phyloP scores from a whole-genome alignment of 176 grass and related monocot genomes.

The Rhynchospora pubera region DNA sequence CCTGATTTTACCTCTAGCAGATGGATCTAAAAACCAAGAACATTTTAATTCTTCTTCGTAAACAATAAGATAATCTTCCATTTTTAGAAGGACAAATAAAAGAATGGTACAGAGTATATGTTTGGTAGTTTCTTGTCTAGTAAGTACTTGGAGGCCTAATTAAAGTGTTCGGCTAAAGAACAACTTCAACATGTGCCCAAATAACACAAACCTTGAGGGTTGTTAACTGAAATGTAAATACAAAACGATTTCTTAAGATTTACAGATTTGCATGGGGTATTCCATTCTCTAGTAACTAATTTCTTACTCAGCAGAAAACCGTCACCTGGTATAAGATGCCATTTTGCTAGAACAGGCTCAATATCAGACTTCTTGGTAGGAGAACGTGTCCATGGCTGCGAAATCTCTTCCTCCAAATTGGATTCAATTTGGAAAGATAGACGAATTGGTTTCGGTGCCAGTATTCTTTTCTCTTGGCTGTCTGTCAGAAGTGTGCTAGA shows the following conservation, averaged over 20 bases:
- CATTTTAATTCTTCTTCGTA: not conserved
- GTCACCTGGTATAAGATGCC: constrained; percentile 79
- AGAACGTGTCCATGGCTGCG: constrained; percentile 83
- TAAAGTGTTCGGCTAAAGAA: not conserved
- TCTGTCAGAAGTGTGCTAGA: constrained; percentile 58
- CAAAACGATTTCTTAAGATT: not conserved
- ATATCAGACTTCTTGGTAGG: constrained; percentile 81
- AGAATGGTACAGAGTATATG: not conserved
- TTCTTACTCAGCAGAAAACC: constrained; percentile 21
- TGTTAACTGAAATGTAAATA: not conserved
- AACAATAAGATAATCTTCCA: not conserved
- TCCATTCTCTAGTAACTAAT: not conserved
- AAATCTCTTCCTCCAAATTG: constrained; percentile 57
- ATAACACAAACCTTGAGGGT: not conserved
- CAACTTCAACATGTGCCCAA: not conserved
- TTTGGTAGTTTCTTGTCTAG: not conserved
- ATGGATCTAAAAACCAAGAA: constrained; percentile 49
- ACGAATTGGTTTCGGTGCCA: constrained; percentile 77
- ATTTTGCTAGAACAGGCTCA: constrained; percentile 70
- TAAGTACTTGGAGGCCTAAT: not conserved
- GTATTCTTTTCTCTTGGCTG: constrained; percentile 81
- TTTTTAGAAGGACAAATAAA: not conserved
- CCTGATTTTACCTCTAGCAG: constrained; percentile 56
- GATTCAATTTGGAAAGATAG: constrained; percentile 36
- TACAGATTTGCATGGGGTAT: not conserved